phyloP scores from a whole-genome alignment of 2,329 filamentous ascomycete species.

The Gnomoniopsis smithogilvyi region DNA sequence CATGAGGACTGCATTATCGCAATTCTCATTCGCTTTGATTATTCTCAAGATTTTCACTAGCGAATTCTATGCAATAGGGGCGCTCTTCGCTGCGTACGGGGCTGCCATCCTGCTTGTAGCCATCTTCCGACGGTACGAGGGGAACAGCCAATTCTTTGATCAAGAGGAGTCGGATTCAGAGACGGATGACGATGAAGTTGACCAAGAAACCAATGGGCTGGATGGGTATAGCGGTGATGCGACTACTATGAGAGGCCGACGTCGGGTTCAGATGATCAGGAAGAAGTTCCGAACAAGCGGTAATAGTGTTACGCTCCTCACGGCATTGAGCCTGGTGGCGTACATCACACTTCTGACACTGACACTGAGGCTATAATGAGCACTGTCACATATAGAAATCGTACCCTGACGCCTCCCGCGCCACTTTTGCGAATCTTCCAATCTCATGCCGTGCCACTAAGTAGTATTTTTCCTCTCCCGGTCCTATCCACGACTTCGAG shows the following conservation, averaged over 20 bases:
- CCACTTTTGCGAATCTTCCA: not conserved
- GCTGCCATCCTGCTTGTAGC: conserved; percentile 79
- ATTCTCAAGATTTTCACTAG: conserved; percentile 95
- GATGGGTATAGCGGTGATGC: conserved; percentile 2
- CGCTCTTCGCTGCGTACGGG: conserved; percentile 89
- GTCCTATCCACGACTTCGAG: not conserved
- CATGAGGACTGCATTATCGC: conserved; percentile 87
- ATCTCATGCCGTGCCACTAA: conserved; percentile 1
- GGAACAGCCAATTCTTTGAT: conserved; percentile 90
- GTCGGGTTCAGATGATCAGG: conserved; percentile 35
- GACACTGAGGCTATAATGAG: conserved; percentile 41
- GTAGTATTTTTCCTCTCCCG: not conserved
- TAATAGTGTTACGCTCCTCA: conserved; percentile 59
- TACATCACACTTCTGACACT: conserved; percentile 56
- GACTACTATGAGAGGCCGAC: conserved; percentile 25
- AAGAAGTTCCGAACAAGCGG: conserved; percentile 63
- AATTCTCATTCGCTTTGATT: conserved; percentile 93
- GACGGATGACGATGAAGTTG: conserved; percentile 22
- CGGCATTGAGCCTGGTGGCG: conserved; percentile 52
- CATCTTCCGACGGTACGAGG: conserved; percentile 82
- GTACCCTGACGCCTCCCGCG: not conserved
- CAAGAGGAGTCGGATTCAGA: conserved; percentile 38
- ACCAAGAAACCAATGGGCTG: not conserved
- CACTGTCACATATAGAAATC: not conserved
- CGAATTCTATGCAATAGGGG: conserved; percentile 97